Base-by-base conservation (phyloP, 1,284 basidiomycete species). In the Pascua guehoae region DNA sequence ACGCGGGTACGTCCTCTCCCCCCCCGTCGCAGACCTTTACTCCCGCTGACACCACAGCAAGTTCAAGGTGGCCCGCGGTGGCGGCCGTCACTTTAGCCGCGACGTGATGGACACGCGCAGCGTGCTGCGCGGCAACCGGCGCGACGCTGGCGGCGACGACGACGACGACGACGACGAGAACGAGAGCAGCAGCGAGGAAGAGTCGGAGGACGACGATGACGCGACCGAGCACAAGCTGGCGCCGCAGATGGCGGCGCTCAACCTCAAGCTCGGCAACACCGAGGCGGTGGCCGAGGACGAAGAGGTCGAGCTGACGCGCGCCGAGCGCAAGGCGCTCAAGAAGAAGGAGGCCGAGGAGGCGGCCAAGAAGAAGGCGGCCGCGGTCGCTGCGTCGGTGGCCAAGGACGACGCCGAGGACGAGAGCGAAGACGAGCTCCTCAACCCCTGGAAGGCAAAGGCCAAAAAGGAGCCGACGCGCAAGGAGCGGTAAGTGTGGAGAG, bases 41-140 rank as follows among this genome's bases (percentile, higher is more conserved):
- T 57, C 55, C 39, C 61, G 72, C 46, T 71, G 73, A 49, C 63
- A 44, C 44, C 15, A 8, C 53, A 76, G 76, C 51, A 91, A 88
- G 78, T 90, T 85, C 80, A 91, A 92, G 82, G 81, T 85, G 60
- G 87, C 87, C 69, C 88, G 91, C 52, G 91, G 91, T 60, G 91
- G 91, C 47, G 91, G 91, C 54, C 84, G 91, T 64, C 83, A 79
- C 67, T 90, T 90, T 74, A 88, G 87, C 82, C 87, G 70, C 32
- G 75, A 76, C 62, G 24, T 32, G 7, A 64, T 76, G 46, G 68
- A 73, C 54, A 66, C 72, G 45, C 61, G 74, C 40, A 49, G 63
- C 51, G 56, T 50, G 41, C 52, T 39, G 41, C 53, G 32, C 37
- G 59, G 62, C 9, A 54, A 60, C 32, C 53, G 51, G 4, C 53